These are phyloP conservation scores for Uncinocarpus reesii DNA, from an alignment of 2,329 filamentous ascomycete species.

Conservation along the genomic window DNA sequence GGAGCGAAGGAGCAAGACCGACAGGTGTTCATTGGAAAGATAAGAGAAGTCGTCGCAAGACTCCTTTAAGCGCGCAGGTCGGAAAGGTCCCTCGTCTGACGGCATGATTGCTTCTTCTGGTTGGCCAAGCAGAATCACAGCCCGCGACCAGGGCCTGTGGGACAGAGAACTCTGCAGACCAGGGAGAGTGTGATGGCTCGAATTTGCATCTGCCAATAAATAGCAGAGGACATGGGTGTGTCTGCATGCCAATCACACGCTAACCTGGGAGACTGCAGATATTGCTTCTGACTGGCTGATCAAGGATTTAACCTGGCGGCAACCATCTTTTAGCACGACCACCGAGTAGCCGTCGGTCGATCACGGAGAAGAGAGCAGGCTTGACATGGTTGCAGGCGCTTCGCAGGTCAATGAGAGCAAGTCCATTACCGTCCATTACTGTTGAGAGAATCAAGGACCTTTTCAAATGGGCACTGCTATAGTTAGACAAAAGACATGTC, in stretches of 20 bases:
- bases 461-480: too few species aligned
- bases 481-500: too few species aligned
- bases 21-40: not conserved
- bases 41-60: not conserved
- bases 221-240: not conserved
- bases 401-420: too few species aligned
- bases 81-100: not conserved
- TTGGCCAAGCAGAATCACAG: not conserved
- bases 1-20: not conserved
- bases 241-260: slow-evolving; percentile 10
- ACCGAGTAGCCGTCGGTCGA: not conserved
- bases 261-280: slow-evolving; percentile 31
- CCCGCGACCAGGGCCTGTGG: not conserved
- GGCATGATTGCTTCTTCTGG: not conserved
- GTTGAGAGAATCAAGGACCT: too few species aligned
- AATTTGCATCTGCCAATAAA: slow-evolving; percentile 6
- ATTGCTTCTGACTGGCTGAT: slow-evolving; percentile 1
- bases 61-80: slow-evolving; percentile 8
- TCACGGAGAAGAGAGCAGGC: not conserved
- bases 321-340: slow-evolving; percentile 7
- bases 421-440: too few species aligned
- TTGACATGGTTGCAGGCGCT: not conserved
- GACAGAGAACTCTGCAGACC: not conserved
- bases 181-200: slow-evolving; percentile 8
- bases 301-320: slow-evolving; percentile 6